Percentiles rank a stretch among this genome's conserved stretches.
Conservation (phyloP, 1,284 basidiomycete species). For the Tilletia indica region DNA sequence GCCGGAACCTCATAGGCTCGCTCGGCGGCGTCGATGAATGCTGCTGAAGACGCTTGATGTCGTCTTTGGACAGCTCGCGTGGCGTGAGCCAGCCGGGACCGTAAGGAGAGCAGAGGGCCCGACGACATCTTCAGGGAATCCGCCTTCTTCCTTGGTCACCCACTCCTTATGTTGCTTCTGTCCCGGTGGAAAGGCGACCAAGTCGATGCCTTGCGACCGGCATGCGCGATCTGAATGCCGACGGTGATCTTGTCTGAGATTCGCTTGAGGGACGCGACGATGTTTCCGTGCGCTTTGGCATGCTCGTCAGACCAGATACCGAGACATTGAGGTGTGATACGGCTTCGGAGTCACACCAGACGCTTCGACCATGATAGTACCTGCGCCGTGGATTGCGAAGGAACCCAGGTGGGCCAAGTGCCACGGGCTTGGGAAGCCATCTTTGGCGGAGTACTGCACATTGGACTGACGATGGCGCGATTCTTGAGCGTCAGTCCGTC, state of each 20-base stretch:
- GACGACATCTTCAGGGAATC: conserved; percentile 70
- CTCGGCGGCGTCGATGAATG: conserved; percentile 67
- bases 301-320: conserved; percentile 77
- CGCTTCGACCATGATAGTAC: conserved; percentile 50
- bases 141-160: conserved; percentile 57
- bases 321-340: conserved; percentile 64
- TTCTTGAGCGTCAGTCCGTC: conserved; percentile 43
- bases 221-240: conserved; percentile 77
- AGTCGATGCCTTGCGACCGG: conserved; percentile 69
- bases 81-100: conserved; percentile 62
- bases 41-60: conserved; percentile 68
- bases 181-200: conserved; percentile 58
- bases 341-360: conserved; percentile 68
- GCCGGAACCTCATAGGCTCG: conserved; percentile 58
- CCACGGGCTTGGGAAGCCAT: conserved; percentile 49
- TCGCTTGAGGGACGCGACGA: conserved; percentile 72
- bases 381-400: conserved; percentile 52
- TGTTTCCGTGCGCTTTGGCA: conserved; percentile 66
- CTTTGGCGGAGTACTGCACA: conserved; percentile 50
- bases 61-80: conserved; percentile 63
- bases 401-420: conserved; percentile 51
- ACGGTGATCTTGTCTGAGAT: conserved; percentile 65
- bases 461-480: conserved; percentile 43
- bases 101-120: conserved; percentile 67
- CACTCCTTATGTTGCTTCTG: conserved; percentile 27